These are phyloP conservation scores for Coniella lustricola DNA, from an alignment of 2,329 filamentous ascomycete species.

Conservation along the genomic window DNA sequence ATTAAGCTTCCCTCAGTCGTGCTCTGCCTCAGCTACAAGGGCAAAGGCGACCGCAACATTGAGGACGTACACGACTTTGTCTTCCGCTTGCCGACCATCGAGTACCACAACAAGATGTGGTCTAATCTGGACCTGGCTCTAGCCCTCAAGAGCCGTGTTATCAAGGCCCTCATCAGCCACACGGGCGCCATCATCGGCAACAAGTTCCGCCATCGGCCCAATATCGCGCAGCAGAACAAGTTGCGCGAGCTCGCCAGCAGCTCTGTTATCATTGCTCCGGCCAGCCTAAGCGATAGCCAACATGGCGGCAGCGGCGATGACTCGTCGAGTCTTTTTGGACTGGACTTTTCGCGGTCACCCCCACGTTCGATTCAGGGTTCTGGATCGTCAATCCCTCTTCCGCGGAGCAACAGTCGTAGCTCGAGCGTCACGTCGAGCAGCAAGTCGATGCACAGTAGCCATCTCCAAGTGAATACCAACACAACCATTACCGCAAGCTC, in stretches of 20 bases:
- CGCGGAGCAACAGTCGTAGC: conserved; percentile 42
- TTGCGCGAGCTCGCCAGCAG: conserved; percentile 79
- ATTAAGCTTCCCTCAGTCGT: conserved; percentile 94
- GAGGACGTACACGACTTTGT: conserved; percentile 98
- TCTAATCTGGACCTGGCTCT: conserved; percentile 92
- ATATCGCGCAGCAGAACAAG: conserved; percentile 67
- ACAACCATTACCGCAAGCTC: conserved; percentile 13
- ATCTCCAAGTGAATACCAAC: conserved; percentile 13
- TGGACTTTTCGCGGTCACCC: conserved; percentile 52
- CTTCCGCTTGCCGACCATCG: conserved; percentile 86
- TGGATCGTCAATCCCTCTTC: conserved; percentile 39
- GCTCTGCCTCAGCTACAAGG: conserved; percentile 92
- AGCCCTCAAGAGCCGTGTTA: conserved; percentile 87
- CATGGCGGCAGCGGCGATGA: conserved; percentile 47
- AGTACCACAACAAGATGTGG: conserved; percentile 99
- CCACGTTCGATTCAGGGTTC: conserved; percentile 45
- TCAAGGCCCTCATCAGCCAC: conserved; percentile 89
- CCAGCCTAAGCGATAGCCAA: conserved; percentile 30
- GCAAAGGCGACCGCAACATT: conserved; percentile 88
- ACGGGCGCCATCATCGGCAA: conserved; percentile 95
- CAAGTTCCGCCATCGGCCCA: conserved; percentile 88
- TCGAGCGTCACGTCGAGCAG: conserved; percentile 44
- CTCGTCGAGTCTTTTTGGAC: conserved; percentile 46
- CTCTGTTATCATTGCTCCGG: conserved; percentile 54
- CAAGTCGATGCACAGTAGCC: conserved; percentile 32